Conservation (phyloP, 257 asterid genomes). For the Solanum stenotomum region DNA sequence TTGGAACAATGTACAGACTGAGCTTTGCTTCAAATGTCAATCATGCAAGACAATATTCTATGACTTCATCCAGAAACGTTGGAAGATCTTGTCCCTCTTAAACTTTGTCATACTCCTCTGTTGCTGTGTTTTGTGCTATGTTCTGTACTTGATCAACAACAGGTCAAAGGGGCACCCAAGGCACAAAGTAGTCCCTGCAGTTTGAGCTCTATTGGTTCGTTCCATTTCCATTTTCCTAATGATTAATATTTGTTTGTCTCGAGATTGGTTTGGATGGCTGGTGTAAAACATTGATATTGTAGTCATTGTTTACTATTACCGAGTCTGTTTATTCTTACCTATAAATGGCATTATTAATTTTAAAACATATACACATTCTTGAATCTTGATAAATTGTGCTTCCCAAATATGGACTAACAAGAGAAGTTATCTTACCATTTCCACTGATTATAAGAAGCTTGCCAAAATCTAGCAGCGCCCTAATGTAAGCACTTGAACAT, state of each 20-base stretch:
- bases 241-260: neutral
- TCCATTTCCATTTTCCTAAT: neutral
- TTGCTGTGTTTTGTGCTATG: too few species aligned
- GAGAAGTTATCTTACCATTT: neutral
- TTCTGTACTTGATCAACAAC: too few species aligned
- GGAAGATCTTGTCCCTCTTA: conserved; percentile 23
- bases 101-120: conserved; percentile 5
- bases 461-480: neutral
- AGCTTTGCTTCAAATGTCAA: conserved; percentile 39
- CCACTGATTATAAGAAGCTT: neutral
- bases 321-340: neutral
- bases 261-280: neutral
- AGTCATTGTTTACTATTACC: neutral
- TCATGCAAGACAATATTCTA: conserved; percentile 31
- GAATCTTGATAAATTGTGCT: neutral
- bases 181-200: too few species aligned
- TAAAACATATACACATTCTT: neutral
- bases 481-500: neutral
- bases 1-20: conserved; percentile 32
- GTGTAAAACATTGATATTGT: neutral
- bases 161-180: too few species aligned
- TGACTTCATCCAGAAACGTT: conserved; percentile 15
- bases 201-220: neutral
- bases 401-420: neutral
- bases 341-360: neutral